Evolutionary conservation across 371 early-diverging fungal species (phyloP).

Genomic region (Vairimorpha necatrix): DNA sequence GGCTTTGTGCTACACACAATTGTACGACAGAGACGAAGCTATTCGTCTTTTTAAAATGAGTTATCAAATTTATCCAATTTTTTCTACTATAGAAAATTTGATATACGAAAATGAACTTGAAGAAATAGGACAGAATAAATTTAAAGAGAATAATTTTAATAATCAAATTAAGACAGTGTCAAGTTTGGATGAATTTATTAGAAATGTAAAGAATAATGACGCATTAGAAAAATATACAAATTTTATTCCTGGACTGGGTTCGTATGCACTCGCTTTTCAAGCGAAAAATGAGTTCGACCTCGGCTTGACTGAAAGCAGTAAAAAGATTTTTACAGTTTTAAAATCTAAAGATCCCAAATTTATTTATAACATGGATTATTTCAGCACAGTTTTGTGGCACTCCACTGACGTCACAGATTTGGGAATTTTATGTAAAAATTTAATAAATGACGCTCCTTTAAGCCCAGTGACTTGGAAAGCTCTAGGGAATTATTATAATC

Average conservation of each 20-base stretch:
- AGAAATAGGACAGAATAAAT: background rate
- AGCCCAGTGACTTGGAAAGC: conserved; percentile 59
- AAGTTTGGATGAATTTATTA: conserved; percentile 6
- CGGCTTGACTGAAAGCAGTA: conserved; percentile 23
- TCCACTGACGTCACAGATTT: conserved; percentile 49
- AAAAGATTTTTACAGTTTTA: conserved; percentile 50
- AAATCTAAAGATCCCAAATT: conserved; percentile 52
- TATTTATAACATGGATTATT: conserved; percentile 60
- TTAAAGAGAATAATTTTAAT: conserved; percentile 7
- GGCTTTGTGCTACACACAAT: conserved; percentile 47
- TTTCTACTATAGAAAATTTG: conserved; percentile 29
- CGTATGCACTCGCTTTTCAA: conserved; percentile 53
- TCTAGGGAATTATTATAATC: conserved; percentile 63
- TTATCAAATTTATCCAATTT: conserved; percentile 18
- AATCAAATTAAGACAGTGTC: background rate
- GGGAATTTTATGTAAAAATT: conserved; percentile 54
- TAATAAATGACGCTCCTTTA: conserved; percentile 49
- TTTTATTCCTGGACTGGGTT: conserved; percentile 27
- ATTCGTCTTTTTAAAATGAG: conserved; percentile 31
- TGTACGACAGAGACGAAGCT: conserved; percentile 41
- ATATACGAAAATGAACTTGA: conserved; percentile 18
- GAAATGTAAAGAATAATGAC: background rate
- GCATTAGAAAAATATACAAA: conserved; percentile 33
- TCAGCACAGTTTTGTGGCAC: conserved; percentile 63
- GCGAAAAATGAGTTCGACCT: conserved; percentile 26